Conservation (phyloP, 768 basidiomycete species). For the Dioszegia hungarica region DNA sequence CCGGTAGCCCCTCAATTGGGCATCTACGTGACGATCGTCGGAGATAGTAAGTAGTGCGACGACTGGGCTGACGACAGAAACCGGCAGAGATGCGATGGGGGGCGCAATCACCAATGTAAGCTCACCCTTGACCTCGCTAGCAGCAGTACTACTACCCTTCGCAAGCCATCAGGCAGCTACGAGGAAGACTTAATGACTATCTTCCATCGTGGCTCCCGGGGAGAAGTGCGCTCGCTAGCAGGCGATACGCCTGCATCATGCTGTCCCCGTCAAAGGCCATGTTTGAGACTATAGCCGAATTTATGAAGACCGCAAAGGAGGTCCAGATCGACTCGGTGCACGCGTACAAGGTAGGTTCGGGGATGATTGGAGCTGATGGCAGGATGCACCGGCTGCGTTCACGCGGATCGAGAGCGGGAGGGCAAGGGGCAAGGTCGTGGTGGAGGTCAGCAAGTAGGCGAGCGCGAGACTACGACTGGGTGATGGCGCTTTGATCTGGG, state of each 20-base stretch:
- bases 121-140: neutral
- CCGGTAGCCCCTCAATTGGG: constrained; percentile 19
- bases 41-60: constrained; percentile 23
- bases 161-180: constrained; percentile 7
- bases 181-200: constrained; percentile 15
- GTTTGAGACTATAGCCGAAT: constrained; percentile 19
- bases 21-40: constrained; percentile 36
- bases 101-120: constrained; percentile 26
- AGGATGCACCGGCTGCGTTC: constrained; percentile 61
- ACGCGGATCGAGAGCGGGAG: constrained; percentile 58
- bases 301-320: constrained; percentile 16
- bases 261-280: constrained; percentile 8
- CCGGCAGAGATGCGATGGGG: constrained; percentile 23
- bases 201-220: constrained; percentile 15
- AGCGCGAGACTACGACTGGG: no score
- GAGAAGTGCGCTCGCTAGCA: constrained; percentile 6
- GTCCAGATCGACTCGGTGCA: constrained; percentile 22
- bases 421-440: constrained; percentile 28
- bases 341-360: constrained; percentile 17
- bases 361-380: neutral
- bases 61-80: constrained; percentile 17
- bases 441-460: no score
- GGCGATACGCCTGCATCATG: constrained; percentile 24
- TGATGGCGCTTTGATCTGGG: no score
- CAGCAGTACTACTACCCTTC: constrained; percentile 13